These are phyloP conservation scores for Pascua sp. DNA, from an alignment of 1,284 basidiomycete species.

Conservation along the genomic window DNA sequence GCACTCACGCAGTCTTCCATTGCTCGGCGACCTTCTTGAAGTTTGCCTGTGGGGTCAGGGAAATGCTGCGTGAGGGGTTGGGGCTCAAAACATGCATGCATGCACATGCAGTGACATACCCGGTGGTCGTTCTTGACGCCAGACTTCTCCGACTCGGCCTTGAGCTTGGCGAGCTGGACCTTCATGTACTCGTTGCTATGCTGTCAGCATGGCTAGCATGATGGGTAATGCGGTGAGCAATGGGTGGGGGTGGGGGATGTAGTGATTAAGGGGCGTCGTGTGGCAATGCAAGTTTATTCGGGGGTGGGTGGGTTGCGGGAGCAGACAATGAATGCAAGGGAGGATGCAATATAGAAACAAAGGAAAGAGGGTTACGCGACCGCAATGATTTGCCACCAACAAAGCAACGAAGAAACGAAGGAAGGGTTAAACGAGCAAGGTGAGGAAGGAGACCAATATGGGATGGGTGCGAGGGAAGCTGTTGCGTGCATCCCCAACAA, in stretches of 20 bases:
- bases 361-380: neutral
- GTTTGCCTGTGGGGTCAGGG: constrained; percentile 29
- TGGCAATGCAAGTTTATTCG: neutral
- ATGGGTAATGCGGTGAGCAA: too few species aligned
- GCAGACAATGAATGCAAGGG: neutral
- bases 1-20: constrained; percentile 44
- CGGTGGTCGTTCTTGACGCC: constrained; percentile 45
- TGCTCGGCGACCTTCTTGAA: constrained; percentile 44
- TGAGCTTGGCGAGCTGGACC: constrained; percentile 49
- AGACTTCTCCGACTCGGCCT: constrained; percentile 43
- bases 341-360: neutral
- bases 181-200: constrained; percentile 48
- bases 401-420: too few species aligned
- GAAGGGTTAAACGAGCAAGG: too few species aligned
- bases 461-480: too few species aligned
- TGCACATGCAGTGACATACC: constrained; percentile 21
- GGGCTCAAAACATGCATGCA: neutral
- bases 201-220: neutral
- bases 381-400: too few species aligned
- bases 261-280: too few species aligned
- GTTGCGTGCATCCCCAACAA: neutral
- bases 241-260: too few species aligned
- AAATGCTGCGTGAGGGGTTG: too few species aligned
- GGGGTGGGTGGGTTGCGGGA: neutral
- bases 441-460: too few species aligned